Evolutionary conservation across 208 protist genomes (phyloP).

Genomic region (Trypanosoma conorhini): DNA sequence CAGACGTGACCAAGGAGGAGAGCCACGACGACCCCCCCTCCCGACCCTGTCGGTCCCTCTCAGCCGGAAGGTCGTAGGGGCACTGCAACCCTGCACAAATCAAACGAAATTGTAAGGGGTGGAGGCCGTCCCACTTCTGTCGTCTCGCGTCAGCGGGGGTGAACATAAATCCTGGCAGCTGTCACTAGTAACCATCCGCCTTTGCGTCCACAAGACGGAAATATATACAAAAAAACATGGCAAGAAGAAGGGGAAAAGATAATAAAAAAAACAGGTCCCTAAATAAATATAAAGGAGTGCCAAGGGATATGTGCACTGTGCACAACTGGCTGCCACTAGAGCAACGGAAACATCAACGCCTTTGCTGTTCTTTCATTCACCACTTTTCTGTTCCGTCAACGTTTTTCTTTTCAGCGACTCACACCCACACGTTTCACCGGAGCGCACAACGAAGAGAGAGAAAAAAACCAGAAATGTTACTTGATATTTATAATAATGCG

Average conservation of each 20-base stretch:
- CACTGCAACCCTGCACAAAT: slow-evolving; percentile 32
- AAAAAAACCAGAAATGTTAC: neutral
- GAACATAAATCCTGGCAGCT: neutral
- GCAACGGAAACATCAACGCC: neutral
- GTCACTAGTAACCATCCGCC: neutral
- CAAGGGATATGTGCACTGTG: neutral
- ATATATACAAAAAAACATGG: slow-evolving; percentile 12
- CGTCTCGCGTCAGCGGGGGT: neutral
- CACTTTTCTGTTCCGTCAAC: neutral
- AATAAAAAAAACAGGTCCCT: neutral
- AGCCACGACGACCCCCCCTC: slow-evolving; percentile 10
- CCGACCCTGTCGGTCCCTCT: neutral
- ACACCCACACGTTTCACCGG: neutral
- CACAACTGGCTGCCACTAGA: neutral
- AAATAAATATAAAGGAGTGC: slow-evolving; percentile 10
- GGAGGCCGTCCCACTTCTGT: neutral
- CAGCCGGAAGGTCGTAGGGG: slow-evolving; percentile 21
- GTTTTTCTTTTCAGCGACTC: slow-evolving; percentile 5
- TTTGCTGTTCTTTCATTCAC: neutral
- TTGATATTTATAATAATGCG: slow-evolving; percentile 5
- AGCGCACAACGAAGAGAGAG: neutral
- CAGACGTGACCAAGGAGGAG: neutral
- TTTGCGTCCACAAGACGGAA: slow-evolving; percentile 9
- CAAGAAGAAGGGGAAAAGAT: neutral
- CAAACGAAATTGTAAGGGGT: slow-evolving; percentile 43